Percentiles rank a stretch among this genome's conserved stretches.
Conservation (phyloP, 805 yeast species). For the Hanseniaspora thailandica region DNA sequence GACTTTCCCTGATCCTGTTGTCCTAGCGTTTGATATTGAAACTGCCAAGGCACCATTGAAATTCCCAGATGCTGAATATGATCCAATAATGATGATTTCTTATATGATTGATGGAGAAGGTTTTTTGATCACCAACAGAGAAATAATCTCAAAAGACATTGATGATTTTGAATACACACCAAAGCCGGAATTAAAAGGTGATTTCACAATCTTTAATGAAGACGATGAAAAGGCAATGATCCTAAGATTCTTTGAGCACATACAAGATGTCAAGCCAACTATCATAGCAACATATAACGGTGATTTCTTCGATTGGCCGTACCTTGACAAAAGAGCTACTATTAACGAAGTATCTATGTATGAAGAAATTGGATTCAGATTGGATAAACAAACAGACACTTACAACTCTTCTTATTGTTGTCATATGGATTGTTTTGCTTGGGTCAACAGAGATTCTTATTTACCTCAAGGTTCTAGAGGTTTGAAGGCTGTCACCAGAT, state of each 20-base stretch:
- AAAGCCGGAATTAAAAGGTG: conserved; percentile 86
- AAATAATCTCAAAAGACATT: conserved; percentile 85
- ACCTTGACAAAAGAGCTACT: conserved; percentile 77
- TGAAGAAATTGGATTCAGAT: conserved; percentile 86
- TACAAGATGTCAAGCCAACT: conserved; percentile 78
- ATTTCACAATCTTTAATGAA: conserved; percentile 82
- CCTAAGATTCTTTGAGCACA: conserved; percentile 74
- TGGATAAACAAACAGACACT: conserved; percentile 70
- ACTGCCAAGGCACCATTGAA: conserved; percentile 93
- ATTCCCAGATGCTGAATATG: conserved; percentile 83
- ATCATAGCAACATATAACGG: conserved; percentile 98
- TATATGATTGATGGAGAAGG: conserved; percentile 99
- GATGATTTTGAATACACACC: conserved; percentile 97
- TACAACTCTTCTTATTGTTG: conserved; percentile 85
- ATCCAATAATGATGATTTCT: conserved; percentile 97
- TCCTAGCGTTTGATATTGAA: conserved; percentile 93
- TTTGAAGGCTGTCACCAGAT: conserved; percentile 92
- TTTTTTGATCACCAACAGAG: conserved; percentile 82
- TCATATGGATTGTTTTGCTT: conserved; percentile 93
- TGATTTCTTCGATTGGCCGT: conserved; percentile 99
- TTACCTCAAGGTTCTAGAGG: conserved; percentile 98
- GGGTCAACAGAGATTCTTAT: conserved; percentile 97
- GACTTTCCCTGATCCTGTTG: conserved; percentile 95
- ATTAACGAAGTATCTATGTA: conserved; percentile 79
- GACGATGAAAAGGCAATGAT: conserved; percentile 66